Evolutionary conservation across 78 protist species (phyloP).

Genomic region (Chrysochromulina tobinii): DNA sequence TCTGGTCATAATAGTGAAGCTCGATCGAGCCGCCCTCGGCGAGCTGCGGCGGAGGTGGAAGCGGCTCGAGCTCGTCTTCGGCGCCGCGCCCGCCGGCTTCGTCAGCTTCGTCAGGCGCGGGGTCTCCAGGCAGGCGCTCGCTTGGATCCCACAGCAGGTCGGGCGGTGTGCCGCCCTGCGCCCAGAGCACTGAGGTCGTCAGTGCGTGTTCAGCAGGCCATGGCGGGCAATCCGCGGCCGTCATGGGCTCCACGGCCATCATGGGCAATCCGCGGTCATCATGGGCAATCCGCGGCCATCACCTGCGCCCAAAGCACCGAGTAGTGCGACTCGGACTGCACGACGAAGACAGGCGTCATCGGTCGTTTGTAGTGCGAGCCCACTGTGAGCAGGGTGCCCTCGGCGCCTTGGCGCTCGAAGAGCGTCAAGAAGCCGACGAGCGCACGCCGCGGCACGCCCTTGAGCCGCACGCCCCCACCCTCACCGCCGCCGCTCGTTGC

Average conservation of each 20-base stretch:
- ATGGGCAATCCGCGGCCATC: background rate
- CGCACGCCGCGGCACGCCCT: background rate
- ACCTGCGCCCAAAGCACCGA: background rate
- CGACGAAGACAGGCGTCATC: background rate
- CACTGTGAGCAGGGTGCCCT: background rate
- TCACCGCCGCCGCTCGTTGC: too few species aligned
- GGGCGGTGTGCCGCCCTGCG: too few species aligned
- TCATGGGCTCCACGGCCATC: too few species aligned
- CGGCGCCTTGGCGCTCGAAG: conserved; percentile 33
- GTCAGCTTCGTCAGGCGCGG: background rate
- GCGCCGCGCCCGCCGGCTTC: background rate
- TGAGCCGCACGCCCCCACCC: too few species aligned
- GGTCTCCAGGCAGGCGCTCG: too few species aligned
- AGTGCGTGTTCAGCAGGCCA: too few species aligned
- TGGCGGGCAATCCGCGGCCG: too few species aligned
- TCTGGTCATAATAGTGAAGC: conserved; percentile 18
- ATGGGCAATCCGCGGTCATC: background rate
- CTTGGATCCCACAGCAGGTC: too few species aligned
- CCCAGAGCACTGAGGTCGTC: too few species aligned
- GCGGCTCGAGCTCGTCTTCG: background rate
- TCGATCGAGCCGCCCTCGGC: background rate
- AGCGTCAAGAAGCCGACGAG: conserved; percentile 53
- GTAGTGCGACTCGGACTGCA: conserved; percentile 44
- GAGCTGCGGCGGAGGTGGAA: background rate
- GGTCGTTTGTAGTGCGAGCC: conserved; percentile 8